Conservation (phyloP, 805 yeast genomes). For the Hanseniaspora singularis region DNA sequence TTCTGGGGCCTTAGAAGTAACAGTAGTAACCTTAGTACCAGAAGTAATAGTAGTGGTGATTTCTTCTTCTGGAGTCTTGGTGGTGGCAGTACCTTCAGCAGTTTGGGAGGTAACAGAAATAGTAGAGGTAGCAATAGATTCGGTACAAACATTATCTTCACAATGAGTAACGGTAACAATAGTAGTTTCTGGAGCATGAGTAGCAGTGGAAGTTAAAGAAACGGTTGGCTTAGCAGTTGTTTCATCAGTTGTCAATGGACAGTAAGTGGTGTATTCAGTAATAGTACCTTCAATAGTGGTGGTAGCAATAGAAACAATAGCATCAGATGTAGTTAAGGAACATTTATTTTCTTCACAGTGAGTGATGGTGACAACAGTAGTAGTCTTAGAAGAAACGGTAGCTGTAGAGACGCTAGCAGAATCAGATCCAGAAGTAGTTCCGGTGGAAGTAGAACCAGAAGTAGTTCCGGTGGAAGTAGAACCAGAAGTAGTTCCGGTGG, state of each 20-base stretch:
- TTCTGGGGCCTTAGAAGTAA: not conserved
- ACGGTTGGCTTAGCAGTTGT: slow-evolving; percentile 73
- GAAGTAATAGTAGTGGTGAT: not conserved
- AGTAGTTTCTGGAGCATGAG: not conserved
- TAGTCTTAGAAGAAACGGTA: slow-evolving; percentile 21
- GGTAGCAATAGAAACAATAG: slow-evolving; percentile 30
- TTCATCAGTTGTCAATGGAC: slow-evolving; percentile 84
- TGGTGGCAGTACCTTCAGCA: not conserved
- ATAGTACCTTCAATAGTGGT: slow-evolving; percentile 28
- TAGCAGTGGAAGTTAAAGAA: slow-evolving; percentile 78
- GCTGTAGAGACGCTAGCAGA: slow-evolving; percentile 21
- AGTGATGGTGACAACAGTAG: slow-evolving; percentile 30
- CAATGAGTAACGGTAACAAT: slow-evolving; percentile 28
- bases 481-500: not conserved
- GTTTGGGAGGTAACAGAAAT: not conserved
- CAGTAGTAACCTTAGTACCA: not conserved
- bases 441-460: slow-evolving; percentile 21
- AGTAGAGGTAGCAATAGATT: not conserved
- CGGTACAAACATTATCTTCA: slow-evolving; percentile 15
- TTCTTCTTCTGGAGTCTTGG: not conserved
- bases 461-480: not conserved
- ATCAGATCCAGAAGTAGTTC: slow-evolving; percentile 28
- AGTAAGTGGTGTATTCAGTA: slow-evolving; percentile 62
- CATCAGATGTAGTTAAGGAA: slow-evolving; percentile 27
- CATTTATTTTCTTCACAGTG: slow-evolving; percentile 28